These are phyloP conservation scores for Aphanomyces euteiches DNA, from an alignment of 352 stramenopile species.

Conservation along the genomic window DNA sequence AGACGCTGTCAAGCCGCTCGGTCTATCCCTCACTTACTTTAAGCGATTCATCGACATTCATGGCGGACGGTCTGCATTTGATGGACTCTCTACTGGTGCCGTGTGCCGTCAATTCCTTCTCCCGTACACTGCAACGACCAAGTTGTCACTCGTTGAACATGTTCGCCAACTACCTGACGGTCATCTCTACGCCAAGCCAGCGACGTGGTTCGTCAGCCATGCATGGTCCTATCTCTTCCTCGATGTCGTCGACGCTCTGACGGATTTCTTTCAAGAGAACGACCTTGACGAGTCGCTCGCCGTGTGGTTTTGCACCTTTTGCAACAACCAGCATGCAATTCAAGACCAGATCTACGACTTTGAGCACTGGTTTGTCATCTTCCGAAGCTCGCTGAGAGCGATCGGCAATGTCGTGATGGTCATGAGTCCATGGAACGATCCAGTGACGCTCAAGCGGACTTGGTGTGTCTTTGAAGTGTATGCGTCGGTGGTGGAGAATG, in stretches of 20 bases:
- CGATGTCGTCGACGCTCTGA: slow-evolving; percentile 8
- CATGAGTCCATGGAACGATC: slow-evolving; percentile 13
- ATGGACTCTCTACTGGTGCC: not conserved
- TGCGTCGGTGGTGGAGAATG: not conserved
- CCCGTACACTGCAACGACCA: not conserved
- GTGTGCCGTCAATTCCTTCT: slow-evolving; percentile 9
- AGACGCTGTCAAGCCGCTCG: not conserved
- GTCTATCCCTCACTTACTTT: not conserved
- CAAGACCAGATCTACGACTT: not conserved
- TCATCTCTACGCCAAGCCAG: not conserved
- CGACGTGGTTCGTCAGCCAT: slow-evolving; percentile 27
- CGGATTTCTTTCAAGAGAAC: not conserved
- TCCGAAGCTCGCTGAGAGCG: not conserved
- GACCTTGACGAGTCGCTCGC: not conserved
- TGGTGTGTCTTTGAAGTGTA: slow-evolving; percentile 25
- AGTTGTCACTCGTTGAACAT: slow-evolving; percentile 9
- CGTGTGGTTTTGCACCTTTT: slow-evolving; percentile 21
- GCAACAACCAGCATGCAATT: slow-evolving; percentile 16
- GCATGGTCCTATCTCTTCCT: slow-evolving; percentile 25
- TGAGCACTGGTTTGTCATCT: not conserved
- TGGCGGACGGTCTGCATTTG: slow-evolving; percentile 6
- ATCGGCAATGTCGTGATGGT: slow-evolving; percentile 18
- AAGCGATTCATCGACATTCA: not conserved
- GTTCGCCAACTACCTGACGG: not conserved
- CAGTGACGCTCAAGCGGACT: not conserved